phyloP scores from a whole-genome alignment of 2,329 filamentous ascomycete genomes.

The Fusarium gaditjirri region DNA sequence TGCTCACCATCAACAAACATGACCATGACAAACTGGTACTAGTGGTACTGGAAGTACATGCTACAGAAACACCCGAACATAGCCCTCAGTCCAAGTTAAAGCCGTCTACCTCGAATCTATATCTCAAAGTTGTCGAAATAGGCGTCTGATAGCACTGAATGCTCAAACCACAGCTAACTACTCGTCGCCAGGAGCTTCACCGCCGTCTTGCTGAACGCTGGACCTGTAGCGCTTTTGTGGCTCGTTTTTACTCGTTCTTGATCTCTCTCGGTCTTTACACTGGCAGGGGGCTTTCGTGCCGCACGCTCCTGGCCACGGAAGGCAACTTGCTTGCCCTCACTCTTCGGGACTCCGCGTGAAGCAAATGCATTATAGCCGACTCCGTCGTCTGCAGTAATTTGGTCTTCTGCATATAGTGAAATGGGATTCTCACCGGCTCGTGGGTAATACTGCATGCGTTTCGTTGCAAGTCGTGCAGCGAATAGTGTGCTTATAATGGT shows the following conservation, averaged over 20 bases:
- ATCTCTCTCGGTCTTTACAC: not conserved
- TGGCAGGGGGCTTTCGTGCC: not conserved
- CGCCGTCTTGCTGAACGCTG: not conserved
- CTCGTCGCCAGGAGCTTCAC: not conserved
- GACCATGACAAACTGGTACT: slow-evolving; percentile 19
- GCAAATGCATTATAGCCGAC: not conserved
- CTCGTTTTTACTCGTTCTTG: not conserved
- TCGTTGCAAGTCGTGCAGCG: not conserved
- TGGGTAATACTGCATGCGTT: not conserved
- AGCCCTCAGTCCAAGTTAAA: not conserved
- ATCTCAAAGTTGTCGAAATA: no score
- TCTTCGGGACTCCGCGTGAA: not conserved
- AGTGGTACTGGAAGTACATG: not conserved
- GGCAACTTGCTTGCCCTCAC: not conserved
- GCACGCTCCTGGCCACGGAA: not conserved
- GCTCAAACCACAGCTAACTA: not conserved
- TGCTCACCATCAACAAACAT: slow-evolving; percentile 50
- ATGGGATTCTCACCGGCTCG: not conserved
- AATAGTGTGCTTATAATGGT: not conserved
- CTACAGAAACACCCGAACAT: not conserved
- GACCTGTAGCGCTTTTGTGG: no score
- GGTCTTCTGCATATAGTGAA: not conserved
- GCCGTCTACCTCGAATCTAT: no score
- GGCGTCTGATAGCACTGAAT: no score
- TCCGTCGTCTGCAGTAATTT: not conserved